Conservation (phyloP, 1,139 yeast genomes). For the Petasospora rhodanensis region DNA sequence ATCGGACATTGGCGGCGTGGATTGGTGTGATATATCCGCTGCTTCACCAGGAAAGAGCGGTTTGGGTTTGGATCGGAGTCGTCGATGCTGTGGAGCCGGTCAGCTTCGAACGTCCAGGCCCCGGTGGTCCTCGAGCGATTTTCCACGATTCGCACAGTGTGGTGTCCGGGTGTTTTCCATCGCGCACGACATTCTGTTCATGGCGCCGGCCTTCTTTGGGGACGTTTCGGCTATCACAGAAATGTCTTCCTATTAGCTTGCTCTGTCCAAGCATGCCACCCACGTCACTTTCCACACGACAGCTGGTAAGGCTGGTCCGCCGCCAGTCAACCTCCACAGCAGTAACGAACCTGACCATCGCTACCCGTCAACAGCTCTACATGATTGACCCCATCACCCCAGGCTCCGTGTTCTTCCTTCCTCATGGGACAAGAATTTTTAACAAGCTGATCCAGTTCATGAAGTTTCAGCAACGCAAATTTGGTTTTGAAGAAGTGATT, state of each 20-base stretch:
- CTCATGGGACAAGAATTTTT: constrained; percentile 86
- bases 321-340: constrained; percentile 14
- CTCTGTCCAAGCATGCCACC: background rate
- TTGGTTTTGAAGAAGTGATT: constrained; percentile 88
- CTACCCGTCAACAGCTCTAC: constrained; percentile 67
- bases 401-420: constrained; percentile 84
- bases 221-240: no score
- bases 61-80: no score
- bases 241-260: no score
- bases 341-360: constrained; percentile 40
- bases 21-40: no score
- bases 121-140: no score
- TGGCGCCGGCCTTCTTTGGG: background rate
- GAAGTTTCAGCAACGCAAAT: constrained; percentile 69
- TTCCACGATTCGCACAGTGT: no score
- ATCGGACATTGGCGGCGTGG: no score
- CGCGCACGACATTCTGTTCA: no score
- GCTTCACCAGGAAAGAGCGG: no score
- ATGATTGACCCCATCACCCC: constrained; percentile 79
- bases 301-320: background rate
- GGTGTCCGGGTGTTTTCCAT: constrained; percentile 4
- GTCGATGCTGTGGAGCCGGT: no score
- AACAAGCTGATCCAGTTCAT: constrained; percentile 74
- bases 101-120: no score
- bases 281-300: background rate